These are phyloP conservation scores for Carallia pectinifolia DNA, from an alignment of 345 rosid species.

Conservation along the genomic window DNA sequence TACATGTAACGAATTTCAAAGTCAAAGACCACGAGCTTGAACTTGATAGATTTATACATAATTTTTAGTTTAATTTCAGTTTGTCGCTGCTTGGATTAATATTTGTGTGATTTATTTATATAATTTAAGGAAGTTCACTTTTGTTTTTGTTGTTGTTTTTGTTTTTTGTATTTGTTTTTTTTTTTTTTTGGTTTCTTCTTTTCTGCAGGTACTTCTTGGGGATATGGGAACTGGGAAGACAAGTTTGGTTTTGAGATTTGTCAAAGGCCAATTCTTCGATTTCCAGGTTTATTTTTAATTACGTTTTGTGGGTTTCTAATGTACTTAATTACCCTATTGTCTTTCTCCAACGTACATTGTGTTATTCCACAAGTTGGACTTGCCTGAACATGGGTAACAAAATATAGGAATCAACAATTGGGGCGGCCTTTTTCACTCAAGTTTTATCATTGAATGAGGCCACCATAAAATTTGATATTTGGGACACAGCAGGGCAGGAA, in stretches of 20 bases:
- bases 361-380: not conserved
- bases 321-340: not conserved
- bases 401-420: constrained; percentile 69
- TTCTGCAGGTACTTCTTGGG: constrained; percentile 66
- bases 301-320: not conserved
- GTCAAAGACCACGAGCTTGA: not conserved
- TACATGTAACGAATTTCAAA: not conserved
- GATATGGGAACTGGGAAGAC: constrained; percentile 89
- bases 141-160: not conserved
- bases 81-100: not conserved
- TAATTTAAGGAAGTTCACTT: not conserved
- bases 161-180: not conserved
- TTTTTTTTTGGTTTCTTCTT: no score
- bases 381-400: constrained; percentile 11
- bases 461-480: constrained; percentile 71
- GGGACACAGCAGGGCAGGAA: constrained; percentile 90
- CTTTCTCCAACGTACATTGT: not conserved
- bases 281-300: constrained; percentile 47
- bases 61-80: not conserved
- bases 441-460: constrained; percentile 64
- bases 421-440: constrained; percentile 84
- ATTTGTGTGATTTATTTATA: not conserved
- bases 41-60: not conserved
- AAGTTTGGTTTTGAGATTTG: constrained; percentile 69
- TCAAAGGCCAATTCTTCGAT: constrained; percentile 70